Percentiles rank a stretch among this genome's conserved stretches.
phyloP scores from a whole-genome alignment of 108 stramenopile genomes.

The Pseudonitzschia multiseries region DNA sequence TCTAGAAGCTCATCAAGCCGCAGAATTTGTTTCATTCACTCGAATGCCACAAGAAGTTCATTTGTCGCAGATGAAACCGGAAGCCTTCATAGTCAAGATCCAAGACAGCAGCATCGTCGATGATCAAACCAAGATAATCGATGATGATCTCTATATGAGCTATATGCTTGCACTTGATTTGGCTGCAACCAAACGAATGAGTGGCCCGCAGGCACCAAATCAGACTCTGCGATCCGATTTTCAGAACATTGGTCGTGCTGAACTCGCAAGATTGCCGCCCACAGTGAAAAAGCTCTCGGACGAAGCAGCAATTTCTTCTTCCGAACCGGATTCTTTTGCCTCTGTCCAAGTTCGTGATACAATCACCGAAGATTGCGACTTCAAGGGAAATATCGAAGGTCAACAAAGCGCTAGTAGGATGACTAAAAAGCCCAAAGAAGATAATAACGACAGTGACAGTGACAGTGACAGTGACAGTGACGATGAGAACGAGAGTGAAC shows the following conservation, averaged over 20 bases:
- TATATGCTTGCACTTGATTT: conserved; percentile 14
- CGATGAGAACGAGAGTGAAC: neutral
- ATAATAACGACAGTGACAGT: neutral
- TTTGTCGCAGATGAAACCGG: conserved; percentile 4
- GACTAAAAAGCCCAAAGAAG: neutral
- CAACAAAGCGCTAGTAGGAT: too few species aligned
- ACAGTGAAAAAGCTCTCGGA: neutral
- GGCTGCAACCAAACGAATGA: conserved; percentile 2
- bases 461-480: neutral
- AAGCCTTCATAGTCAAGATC: neutral
- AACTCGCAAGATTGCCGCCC: neutral
- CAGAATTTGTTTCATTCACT: conserved; percentile 8
- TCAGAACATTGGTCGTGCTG: neutral
- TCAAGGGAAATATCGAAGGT: neutral
- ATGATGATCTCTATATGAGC: conserved; percentile 13
- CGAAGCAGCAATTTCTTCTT: neutral
- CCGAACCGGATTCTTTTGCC: neutral
- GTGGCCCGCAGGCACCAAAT: conserved; percentile 7
- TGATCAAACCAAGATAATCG: neutral
- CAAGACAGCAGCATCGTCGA: neutral
- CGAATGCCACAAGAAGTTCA: neutral
- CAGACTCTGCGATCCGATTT: conserved; percentile 1
- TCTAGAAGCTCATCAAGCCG: conserved; percentile 4
- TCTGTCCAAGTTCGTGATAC: neutral
- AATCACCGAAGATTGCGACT: neutral